Base-by-base conservation (phyloP, 108 stramenopile species). In the Fragilariopsis cylindrus region DNA sequence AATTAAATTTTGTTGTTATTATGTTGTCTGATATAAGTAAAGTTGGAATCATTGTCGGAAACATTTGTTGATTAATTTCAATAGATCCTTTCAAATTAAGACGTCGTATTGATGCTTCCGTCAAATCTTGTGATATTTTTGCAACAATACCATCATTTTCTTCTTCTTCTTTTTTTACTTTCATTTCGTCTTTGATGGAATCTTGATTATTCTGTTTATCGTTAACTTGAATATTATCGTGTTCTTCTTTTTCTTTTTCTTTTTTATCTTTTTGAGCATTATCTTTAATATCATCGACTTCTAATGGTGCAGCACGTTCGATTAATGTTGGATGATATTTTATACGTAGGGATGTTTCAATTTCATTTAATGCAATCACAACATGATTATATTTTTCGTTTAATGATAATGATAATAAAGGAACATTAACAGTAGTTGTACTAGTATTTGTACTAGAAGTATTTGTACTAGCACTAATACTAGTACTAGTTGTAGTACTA, bases 321-420 rank as follows among this genome's bases (percentile, higher is more conserved):
- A 18, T 21, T 40, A 60, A 60, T 21, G 58, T 21, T 11, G 58
- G 58, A 60, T 60, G 58, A 21, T 60, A 40, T 60, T 39, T 60
- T 30, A 60, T 6, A 11, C 58, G 58, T 30, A 60, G 16, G 39
- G 5, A 41, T 60, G 16, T 60, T 60, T 60, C 58, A 30, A 21
- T 30, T 3, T 60, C 41, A 41, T 60, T 40, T 9, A 60, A 30
- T 60, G 58, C 19, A 12, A 41, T 60, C 1, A 7, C n/a, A 11
- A 60, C 58, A 60, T 60, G 58, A 40, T 40, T 60, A 39, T 60
- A 60, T 40, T 41, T 30, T 60, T 60, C 58, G 6, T 12, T 30
- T 40, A 60, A 30, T 18, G 58, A 60, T 11, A 60, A 21, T 30
- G 58, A 30, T 30, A 30, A 30, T 30, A 30, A 30, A 30, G 30